Evolutionary conservation across 768 basidiomycete species (phyloP).

Genomic region (Ramaria sp.): DNA sequence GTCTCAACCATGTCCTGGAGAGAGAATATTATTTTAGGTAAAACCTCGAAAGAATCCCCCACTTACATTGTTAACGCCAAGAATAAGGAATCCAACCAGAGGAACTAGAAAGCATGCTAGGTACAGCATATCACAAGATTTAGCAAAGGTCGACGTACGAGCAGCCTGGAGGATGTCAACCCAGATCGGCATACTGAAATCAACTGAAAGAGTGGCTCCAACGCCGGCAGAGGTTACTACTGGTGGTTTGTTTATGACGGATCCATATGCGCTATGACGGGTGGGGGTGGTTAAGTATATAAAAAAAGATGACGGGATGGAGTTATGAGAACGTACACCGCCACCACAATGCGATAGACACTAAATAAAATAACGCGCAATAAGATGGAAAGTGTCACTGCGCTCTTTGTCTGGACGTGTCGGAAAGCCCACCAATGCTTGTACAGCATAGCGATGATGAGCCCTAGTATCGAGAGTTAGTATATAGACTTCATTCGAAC

Average conservation of each 20-base stretch:
- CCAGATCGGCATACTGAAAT: constrained; percentile 2
- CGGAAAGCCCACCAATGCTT: constrained; percentile 2
- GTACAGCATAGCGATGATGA: neutral
- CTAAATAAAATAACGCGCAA: neutral
- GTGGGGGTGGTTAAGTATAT: neutral
- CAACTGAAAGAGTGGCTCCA: neutral
- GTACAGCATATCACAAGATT: neutral
- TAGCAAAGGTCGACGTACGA: neutral
- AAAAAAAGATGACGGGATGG: neutral
- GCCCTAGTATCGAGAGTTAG: neutral
- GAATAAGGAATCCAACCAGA: neutral
- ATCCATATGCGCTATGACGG: neutral
- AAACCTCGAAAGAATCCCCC: neutral
- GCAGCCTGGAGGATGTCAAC: constrained; percentile 5
- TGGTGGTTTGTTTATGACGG: neutral
- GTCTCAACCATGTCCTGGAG: neutral
- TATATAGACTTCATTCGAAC: neutral
- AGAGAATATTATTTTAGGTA: too few relatives aligned
- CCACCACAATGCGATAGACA: neutral
- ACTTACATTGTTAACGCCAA: constrained; percentile 1
- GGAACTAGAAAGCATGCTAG: neutral
- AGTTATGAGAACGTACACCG: neutral
- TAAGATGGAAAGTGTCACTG: neutral
- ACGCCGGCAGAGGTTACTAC: neutral
- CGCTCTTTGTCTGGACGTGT: neutral